Evolutionary conservation across 139 green algal species (phyloP).

Genomic region (Tetradesmus obliquus): DNA sequence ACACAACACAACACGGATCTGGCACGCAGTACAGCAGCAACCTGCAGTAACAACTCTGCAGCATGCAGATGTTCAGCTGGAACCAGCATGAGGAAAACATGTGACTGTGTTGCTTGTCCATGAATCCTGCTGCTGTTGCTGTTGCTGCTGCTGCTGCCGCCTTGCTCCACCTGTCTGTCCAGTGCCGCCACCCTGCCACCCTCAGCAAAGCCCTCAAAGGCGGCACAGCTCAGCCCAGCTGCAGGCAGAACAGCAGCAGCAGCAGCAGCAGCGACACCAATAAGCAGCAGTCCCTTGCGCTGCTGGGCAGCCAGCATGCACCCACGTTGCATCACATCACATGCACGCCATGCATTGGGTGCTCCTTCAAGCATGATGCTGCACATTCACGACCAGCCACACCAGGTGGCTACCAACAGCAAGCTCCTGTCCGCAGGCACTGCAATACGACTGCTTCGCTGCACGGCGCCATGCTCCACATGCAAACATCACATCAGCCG

Average conservation of each 20-base stretch:
- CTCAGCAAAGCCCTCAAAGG: slow-evolving; percentile 28
- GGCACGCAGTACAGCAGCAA: neutral
- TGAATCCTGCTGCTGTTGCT: neutral
- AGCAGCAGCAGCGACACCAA: neutral
- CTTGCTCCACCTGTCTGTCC: slow-evolving; percentile 28
- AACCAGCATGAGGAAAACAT: neutral
- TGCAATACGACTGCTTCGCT: no score
- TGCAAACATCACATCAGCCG: no score
- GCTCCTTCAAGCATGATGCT: no score
- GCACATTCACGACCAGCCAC: no score
- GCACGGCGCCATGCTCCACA: no score
- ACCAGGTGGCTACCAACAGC: no score
- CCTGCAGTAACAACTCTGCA: no score
- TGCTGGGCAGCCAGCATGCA: neutral
- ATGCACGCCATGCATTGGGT: no score
- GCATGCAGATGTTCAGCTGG: neutral
- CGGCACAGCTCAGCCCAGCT: slow-evolving; percentile 6
- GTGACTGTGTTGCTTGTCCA: neutral
- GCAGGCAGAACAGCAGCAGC: neutral
- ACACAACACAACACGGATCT: neutral
- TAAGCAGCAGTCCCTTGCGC: neutral
- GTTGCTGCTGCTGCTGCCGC: neutral
- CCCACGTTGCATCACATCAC: no score
- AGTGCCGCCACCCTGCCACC: slow-evolving; percentile 19
- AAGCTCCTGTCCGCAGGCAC: no score